Conservation (phyloP, 164 flowering plant species). For the Aristolochia fimbriata region DNA sequence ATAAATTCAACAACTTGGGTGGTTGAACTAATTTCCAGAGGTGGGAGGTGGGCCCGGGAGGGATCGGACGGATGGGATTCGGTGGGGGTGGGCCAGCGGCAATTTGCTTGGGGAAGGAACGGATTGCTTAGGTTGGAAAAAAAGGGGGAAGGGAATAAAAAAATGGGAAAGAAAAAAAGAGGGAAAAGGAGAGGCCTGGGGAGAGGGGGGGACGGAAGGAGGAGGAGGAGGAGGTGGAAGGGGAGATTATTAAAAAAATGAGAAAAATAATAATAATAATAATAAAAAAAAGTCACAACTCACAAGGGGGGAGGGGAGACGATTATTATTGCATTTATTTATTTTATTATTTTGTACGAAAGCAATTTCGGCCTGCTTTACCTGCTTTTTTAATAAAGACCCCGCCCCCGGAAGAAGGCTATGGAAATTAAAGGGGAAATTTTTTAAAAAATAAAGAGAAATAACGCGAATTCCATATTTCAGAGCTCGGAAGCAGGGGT, state of each 20-base stretch:
- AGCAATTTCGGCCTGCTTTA: slow-evolving; percentile 30
- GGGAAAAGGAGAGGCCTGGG: too few relatives aligned
- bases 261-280: not conserved
- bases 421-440: slow-evolving; percentile 4
- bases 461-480: slow-evolving; percentile 2
- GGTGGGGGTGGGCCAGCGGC: not conserved
- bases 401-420: slow-evolving; percentile 7
- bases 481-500: slow-evolving; percentile 3
- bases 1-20: too few relatives aligned
- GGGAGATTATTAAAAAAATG: too few relatives aligned
- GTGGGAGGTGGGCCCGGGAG: too few relatives aligned
- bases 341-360: slow-evolving; percentile 13
- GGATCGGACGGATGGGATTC: too few relatives aligned
- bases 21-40: too few relatives aligned
- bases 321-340: slow-evolving; percentile 14
- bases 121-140: not conserved
- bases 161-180: too few relatives aligned
- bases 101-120: not conserved
- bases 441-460: slow-evolving; percentile 6
- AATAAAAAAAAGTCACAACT: not conserved
- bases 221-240: too few relatives aligned
- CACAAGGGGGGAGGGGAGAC: not conserved
- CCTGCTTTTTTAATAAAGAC: slow-evolving; percentile 18
- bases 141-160: not conserved
- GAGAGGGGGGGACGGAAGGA: too few relatives aligned